These are phyloP conservation scores for Clonostachys rhizophaga DNA, from an alignment of 2,329 filamentous ascomycete genomes.

Conservation along the genomic window DNA sequence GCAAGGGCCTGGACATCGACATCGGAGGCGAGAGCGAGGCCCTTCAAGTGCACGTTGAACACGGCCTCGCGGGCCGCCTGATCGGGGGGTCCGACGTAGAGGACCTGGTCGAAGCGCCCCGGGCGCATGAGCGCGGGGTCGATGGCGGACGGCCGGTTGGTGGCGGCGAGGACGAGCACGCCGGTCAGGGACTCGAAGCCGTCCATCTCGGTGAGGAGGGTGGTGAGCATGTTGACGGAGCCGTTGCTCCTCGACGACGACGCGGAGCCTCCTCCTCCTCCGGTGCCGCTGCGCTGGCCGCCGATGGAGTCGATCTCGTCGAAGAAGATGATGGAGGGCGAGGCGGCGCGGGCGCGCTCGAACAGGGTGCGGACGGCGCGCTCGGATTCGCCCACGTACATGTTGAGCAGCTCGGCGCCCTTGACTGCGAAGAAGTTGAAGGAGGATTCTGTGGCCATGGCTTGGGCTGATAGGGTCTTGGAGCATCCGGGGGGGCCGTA, in stretches of 20 bases:
- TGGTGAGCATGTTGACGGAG: slow-evolving; percentile 81
- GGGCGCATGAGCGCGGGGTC: slow-evolving; percentile 83
- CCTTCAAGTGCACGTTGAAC: slow-evolving; percentile 60
- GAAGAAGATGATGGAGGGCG: slow-evolving; percentile 92
- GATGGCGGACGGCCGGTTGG: slow-evolving; percentile 82
- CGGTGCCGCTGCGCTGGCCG: slow-evolving; percentile 44
- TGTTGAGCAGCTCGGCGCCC: slow-evolving; percentile 87
- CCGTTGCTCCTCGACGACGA: slow-evolving; percentile 16
- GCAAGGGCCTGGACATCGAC: slow-evolving; percentile 65
- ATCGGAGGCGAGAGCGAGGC: slow-evolving; percentile 53
- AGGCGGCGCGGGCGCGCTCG: slow-evolving; percentile 76
- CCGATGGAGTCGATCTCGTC: slow-evolving; percentile 91
- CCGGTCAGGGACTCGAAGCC: slow-evolving; percentile 82
- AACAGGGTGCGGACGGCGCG: slow-evolving; percentile 82
- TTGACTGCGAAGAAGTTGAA: slow-evolving; percentile 95
- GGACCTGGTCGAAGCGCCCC: slow-evolving; percentile 77
- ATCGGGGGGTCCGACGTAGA: slow-evolving; percentile 83
- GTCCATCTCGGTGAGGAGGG: slow-evolving; percentile 91
- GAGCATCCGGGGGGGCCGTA: slow-evolving; percentile 94
- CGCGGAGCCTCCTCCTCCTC: slow-evolving; percentile 21
- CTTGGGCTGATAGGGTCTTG: slow-evolving; percentile 89
- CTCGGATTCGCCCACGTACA: slow-evolving; percentile 96
- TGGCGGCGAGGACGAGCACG: slow-evolving; percentile 85
- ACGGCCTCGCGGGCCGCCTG: slow-evolving; percentile 70
- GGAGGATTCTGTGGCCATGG: slow-evolving; percentile 82